A percentile compares a stretch with the other conserved stretches of the same genome.
These are phyloP conservation scores for Bertia moriformis DNA, from an alignment of 2,329 filamentous ascomycete genomes.

Conservation along the genomic window DNA sequence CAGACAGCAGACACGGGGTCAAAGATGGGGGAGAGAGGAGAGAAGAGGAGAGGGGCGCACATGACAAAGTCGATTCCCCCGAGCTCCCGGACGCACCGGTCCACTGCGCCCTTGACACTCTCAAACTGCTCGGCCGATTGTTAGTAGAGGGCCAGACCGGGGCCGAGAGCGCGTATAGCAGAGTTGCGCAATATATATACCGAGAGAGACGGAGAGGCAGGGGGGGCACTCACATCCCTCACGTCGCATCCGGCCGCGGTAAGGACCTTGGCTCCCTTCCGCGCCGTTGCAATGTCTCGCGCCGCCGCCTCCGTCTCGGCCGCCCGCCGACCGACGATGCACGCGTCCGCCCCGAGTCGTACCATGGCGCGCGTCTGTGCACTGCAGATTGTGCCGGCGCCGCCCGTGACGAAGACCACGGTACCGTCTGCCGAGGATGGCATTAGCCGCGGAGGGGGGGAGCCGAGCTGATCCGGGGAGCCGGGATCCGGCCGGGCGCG, in stretches of 20 bases:
- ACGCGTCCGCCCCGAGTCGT: slow-evolving; percentile 79
- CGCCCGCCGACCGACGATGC: slow-evolving; percentile 79
- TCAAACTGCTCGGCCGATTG: slow-evolving; percentile 28
- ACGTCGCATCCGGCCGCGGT: slow-evolving; percentile 74
- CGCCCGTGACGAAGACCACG: slow-evolving; percentile 89
- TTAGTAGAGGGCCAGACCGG: no score
- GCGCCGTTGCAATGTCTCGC: slow-evolving; percentile 65
- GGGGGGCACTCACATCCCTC: slow-evolving; percentile 41
- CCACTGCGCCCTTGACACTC: slow-evolving; percentile 58
- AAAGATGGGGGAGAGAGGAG: background rate
- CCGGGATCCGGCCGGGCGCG: background rate
- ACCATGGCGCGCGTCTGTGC: slow-evolving; percentile 87
- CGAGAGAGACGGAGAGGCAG: slow-evolving; percentile 10
- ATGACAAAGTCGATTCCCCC: slow-evolving; percentile 87
- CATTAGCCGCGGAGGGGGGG: no score
- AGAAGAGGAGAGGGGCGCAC: slow-evolving; percentile 29
- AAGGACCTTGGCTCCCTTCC: slow-evolving; percentile 68
- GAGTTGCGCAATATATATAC: slow-evolving; percentile 10
- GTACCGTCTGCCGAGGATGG: slow-evolving; percentile 47
- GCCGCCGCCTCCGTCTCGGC: slow-evolving; percentile 76
- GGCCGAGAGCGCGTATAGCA: background rate
- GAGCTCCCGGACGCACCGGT: slow-evolving; percentile 66
- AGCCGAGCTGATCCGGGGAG: slow-evolving; percentile 1
- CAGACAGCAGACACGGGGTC: slow-evolving; percentile 2
- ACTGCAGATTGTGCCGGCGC: slow-evolving; percentile 84